Evolutionary conservation across 306 rosid genomes (phyloP).

Genomic region (Pterocarpus macrocarpus): DNA sequence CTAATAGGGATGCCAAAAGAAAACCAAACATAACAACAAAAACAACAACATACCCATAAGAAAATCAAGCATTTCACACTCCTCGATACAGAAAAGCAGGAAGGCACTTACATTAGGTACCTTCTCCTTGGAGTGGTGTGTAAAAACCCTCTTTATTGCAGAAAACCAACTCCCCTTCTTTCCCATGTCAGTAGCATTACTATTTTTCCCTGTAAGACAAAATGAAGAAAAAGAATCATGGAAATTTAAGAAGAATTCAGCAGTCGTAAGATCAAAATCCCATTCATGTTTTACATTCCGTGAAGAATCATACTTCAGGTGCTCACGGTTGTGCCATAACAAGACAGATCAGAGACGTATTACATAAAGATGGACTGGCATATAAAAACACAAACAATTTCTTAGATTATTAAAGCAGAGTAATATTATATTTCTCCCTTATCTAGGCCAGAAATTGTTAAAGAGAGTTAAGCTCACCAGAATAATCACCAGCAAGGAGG

Average conservation of each 20-base stretch:
- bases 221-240: conserved; percentile 38
- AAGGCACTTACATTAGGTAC: conserved; percentile 54
- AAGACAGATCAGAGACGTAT: not conserved
- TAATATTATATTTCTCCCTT: conserved; percentile 22
- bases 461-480: conserved; percentile 53
- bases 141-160: conserved; percentile 87
- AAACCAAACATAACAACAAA: conserved; percentile 9
- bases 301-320: not conserved
- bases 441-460: conserved; percentile 8
- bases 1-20: conserved; percentile 20
- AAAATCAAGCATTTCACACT: not conserved
- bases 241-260: conserved; percentile 23
- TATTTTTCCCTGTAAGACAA: conserved; percentile 59
- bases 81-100: not conserved
- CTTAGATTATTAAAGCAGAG: not conserved
- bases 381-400: conserved; percentile 10
- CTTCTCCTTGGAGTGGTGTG: conserved; percentile 86
- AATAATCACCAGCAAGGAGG: conserved; percentile 46
- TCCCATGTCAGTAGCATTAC: conserved; percentile 95
- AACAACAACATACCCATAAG: not conserved
- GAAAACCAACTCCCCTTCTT: conserved; percentile 97
- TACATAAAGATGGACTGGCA: conserved; percentile 8
- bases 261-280: conserved; percentile 8
- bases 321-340: not conserved
- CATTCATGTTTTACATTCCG: conserved; percentile 14